Base-by-base conservation (phyloP, 805 yeast genomes). In the Kodamaea jinghongensis region DNA sequence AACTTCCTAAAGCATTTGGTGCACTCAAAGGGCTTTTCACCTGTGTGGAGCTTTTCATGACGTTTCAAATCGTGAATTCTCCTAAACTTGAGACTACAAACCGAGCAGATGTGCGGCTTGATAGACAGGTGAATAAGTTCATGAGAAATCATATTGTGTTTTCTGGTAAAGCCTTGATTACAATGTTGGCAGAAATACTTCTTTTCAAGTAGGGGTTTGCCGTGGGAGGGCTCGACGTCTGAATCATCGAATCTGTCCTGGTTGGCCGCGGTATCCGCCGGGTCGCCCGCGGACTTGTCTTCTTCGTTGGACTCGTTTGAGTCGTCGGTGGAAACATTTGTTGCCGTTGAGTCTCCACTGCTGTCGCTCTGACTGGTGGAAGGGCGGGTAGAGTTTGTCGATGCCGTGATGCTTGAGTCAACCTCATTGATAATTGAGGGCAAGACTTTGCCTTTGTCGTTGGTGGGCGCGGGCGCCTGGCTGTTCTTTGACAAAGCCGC, bases 31-130 rank as follows among this genome's bases (percentile, higher is more conserved):
- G 91, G 90, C 55, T 76, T 80, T 47, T 79, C 87, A 15, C 91
- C 91, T 0, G 88, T 76, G 54, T 86, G 95, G 26, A 82, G 67
- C 58, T 82, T 82, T 42, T 75, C 76, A 52, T 86, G 95, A 38
- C 95, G 71, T 52, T 79, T 83, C 51, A 86, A 67, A 56, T 86
- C 95, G 56, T 85, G 90, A 22, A 78, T 72, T 34, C 95, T 69
- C 44, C 93, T 71, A 58, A 86, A 86, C 47, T 70, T 74, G 34
- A 76, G 65, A 38, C 71, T 63, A 52, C 95, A 86, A 20, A 73
- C 70, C 9, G 72, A 46, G 58, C 95, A 86, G 16, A 64, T 58
- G 58, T 73, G 84, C 2, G 89, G 87, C 54, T 77, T 81, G 45
- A 70, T 72, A 36, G 73, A 69, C 11, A 86, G 72, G 57, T 84